Conservation (phyloP, 2,329 filamentous ascomycete genomes). For the Xylaria digitata region DNA sequence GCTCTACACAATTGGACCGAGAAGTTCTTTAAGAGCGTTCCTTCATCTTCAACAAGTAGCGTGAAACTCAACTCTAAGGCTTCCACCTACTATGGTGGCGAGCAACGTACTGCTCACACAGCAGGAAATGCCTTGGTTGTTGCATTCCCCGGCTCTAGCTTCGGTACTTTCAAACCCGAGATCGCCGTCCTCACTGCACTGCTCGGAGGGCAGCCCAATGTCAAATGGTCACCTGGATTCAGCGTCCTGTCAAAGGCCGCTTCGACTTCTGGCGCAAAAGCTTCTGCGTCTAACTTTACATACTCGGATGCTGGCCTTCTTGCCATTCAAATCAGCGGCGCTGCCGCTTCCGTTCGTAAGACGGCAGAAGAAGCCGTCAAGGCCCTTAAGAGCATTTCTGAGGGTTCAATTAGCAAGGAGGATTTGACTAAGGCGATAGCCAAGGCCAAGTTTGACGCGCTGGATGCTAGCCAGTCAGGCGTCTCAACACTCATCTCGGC, state of each 20-base stretch:
- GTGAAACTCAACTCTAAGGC: conserved; percentile 69
- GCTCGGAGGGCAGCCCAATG: conserved; percentile 87
- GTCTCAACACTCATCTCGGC: conserved; percentile 83
- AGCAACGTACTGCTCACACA: conserved; percentile 85
- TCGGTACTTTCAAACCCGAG: conserved; percentile 87
- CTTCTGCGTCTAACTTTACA: conserved; percentile 79
- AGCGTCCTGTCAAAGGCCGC: conserved; percentile 86
- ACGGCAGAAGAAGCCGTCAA: conserved; percentile 83
- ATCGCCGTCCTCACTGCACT: conserved; percentile 87
- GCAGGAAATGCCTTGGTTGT: conserved; percentile 86
- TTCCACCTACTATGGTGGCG: conserved; percentile 92
- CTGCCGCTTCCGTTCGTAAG: conserved; percentile 76
- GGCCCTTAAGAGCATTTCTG: conserved; percentile 82
- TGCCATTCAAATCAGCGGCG: conserved; percentile 81
- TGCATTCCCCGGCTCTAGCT: conserved; percentile 90
- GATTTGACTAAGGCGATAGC: conserved; percentile 92
- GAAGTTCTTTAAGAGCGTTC: conserved; percentile 86
- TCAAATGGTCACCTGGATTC: conserved; percentile 97
- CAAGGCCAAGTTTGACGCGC: conserved; percentile 90
- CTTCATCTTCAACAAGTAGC: conserved; percentile 64
- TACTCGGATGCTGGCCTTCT: conserved; percentile 97
- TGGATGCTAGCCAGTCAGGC: conserved; percentile 83
- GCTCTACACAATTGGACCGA: conserved; percentile 89
- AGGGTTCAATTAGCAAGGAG: conserved; percentile 81
- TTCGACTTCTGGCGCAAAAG: conserved; percentile 72